phyloP scores from a whole-genome alignment of 805 yeast species.

The Wickerhamomyces mucosus region DNA sequence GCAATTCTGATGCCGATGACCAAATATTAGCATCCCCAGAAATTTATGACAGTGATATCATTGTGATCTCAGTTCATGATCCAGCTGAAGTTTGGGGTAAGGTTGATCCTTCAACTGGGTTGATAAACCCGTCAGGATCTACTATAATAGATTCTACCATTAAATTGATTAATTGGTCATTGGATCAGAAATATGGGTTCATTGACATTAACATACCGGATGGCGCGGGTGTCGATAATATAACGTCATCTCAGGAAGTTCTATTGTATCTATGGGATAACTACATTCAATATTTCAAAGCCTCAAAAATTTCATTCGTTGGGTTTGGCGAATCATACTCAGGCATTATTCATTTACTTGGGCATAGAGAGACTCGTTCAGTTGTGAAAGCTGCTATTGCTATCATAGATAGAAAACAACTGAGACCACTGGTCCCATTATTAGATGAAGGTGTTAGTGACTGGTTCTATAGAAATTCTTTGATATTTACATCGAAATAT shows the following conservation, averaged over 20 bases:
- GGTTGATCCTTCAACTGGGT: constrained; percentile 70
- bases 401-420: constrained; percentile 56
- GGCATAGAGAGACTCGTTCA: constrained; percentile 63
- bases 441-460: constrained; percentile 85
- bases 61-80: constrained; percentile 74
- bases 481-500: constrained; percentile 64
- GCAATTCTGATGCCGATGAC: constrained; percentile 42
- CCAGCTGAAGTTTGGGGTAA: constrained; percentile 91
- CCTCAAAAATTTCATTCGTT: constrained; percentile 63
- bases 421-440: constrained; percentile 74
- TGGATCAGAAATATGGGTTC: constrained; percentile 55
- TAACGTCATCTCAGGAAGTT: constrained; percentile 67
- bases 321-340: constrained; percentile 89
- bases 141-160: constrained; percentile 68
- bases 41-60: constrained; percentile 51
- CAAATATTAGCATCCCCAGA: constrained; percentile 65
- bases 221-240: constrained; percentile 28
- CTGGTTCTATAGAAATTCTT: constrained; percentile 84
- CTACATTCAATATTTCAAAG: constrained; percentile 66
- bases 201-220: constrained; percentile 80
- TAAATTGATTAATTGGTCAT: constrained; percentile 61
- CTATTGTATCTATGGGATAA: constrained; percentile 84
- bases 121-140: constrained; percentile 62
- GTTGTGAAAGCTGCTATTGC: constrained; percentile 64
- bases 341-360: constrained; percentile 78